phyloP scores from a whole-genome alignment of 139 green algal species.

The Chlorella sp. region DNA sequence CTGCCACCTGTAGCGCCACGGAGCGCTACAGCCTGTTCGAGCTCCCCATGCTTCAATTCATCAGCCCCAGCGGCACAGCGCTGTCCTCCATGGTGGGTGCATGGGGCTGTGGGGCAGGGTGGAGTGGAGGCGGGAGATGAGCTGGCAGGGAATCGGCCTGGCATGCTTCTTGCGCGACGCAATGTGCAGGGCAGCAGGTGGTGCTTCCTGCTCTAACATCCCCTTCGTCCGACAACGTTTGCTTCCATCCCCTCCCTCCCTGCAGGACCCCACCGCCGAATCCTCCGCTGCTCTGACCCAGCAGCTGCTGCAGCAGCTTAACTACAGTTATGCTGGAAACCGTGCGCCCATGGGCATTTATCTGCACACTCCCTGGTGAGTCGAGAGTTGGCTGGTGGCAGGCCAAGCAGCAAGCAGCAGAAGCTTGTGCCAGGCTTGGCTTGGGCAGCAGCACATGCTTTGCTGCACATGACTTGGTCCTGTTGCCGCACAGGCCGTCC shows the following conservation, averaged over 20 bases:
- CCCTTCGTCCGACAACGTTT: background rate
- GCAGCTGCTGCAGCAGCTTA: background rate
- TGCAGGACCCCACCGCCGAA: background rate
- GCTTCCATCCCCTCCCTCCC: background rate
- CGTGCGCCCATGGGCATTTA: background rate
- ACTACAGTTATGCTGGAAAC: background rate
- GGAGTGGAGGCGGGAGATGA: background rate
- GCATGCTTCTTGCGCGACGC: background rate
- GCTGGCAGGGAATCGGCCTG: background rate
- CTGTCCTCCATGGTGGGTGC: background rate
- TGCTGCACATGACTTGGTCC: too few relatives aligned
- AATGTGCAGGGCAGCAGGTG: background rate
- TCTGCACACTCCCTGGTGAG: constrained; percentile 2
- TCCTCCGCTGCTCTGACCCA: background rate
- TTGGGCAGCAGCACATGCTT: too few relatives aligned
- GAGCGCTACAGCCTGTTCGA: background rate
- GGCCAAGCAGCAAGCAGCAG: background rate
- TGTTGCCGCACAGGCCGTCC: too few relatives aligned
- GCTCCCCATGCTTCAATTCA: constrained; percentile 3
- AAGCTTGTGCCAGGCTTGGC: background rate
- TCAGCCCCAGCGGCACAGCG: background rate
- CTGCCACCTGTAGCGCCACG: background rate
- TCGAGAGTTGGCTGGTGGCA: too few relatives aligned
- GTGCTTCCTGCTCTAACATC: background rate
- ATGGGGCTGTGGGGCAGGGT: background rate